Evolutionary conservation across 768 basidiomycete genomes (phyloP), one percentile per base, ranked within the genome.

Genomic region (Lentinula lateritia): DNA sequence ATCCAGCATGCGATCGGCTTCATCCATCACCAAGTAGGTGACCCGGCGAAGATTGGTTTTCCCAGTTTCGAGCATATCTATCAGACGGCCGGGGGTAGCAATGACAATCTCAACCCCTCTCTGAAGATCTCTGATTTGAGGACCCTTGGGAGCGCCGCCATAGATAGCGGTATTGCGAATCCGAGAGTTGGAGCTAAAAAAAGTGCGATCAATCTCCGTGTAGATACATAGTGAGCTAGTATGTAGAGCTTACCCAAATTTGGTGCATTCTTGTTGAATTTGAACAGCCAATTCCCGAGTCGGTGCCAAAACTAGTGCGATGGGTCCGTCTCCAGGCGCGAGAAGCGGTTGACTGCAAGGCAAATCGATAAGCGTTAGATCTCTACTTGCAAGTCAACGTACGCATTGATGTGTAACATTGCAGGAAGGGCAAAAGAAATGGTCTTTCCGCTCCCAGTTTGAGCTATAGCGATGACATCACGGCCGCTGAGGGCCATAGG

Each of bases 401-500:
- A 93, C 92, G 97, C 97, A 83, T 98, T 99, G 79, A 99, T 99
- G 76, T 99, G 97, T 38, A 99, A 82, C 96, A 98, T 99, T 54
- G 97, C 96, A 43, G 97, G 97, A 50, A 99, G 87, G 60, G 97
- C 96, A 72, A 99, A 99, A 9, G 95, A 87, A 61, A 99, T 98
- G 6, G 97, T 99, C 80, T 99, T 99, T 61, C 97, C 97, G 74
- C 93, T 95, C 61, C 97, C 97, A 8, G 97, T 99, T 75, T 98
- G 95, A 41, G 97, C 95, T 67, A 99, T 93, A 60, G 96, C 97
- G 50, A 96, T 91, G 42, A 98, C 83, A 75, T 99, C 96, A 63
- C 93, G 83, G 59, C 96, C 96, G 53, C 84, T 93, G 34, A 98
- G 80, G 3, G 97, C 96, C 95, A 98, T 98, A 0, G 97, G 97